phyloP scores from a whole-genome alignment of 495 filamentous ascomycete species.

The Hypoxylon fragiforme region DNA sequence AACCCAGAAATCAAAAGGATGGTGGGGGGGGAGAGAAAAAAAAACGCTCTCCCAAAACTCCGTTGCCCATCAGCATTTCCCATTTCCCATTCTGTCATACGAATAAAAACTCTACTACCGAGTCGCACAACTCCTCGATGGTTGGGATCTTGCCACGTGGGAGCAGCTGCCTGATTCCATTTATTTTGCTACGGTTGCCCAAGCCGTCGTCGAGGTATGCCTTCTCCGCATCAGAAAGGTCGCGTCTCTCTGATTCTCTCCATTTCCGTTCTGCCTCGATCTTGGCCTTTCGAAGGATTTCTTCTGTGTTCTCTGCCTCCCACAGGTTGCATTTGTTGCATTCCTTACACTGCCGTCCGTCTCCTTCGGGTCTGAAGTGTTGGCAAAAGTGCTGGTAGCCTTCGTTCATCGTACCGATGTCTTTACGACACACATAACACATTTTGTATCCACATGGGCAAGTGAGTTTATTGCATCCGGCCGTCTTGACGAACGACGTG shows the following conservation, averaged over 20 bases:
- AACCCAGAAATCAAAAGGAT: no score
- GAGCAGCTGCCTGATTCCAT: slow-evolving; percentile 34
- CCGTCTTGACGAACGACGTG: slow-evolving; percentile 85
- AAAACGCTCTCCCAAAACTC: slow-evolving; percentile 24
- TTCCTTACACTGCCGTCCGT: slow-evolving; percentile 68
- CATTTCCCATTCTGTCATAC: slow-evolving; percentile 36
- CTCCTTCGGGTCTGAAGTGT: slow-evolving; percentile 80
- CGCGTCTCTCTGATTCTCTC: slow-evolving; percentile 65
- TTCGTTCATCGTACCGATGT: slow-evolving; percentile 55
- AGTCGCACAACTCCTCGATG: slow-evolving; percentile 49
- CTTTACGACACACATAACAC: slow-evolving; percentile 86
- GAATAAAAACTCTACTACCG: slow-evolving; percentile 47
- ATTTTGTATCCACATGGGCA: slow-evolving; percentile 97
- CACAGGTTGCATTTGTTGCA: slow-evolving; percentile 93
- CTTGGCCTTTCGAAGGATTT: slow-evolving; percentile 71
- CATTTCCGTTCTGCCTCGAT: slow-evolving; percentile 81
- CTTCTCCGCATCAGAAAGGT: slow-evolving; percentile 51
- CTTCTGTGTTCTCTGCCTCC: slow-evolving; percentile 80
- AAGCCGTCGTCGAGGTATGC: slow-evolving; percentile 51
- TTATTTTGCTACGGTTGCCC: slow-evolving; percentile 29
- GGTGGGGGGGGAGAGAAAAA: no score
- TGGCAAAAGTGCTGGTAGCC: slow-evolving; percentile 90
- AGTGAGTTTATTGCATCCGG: slow-evolving; percentile 96
- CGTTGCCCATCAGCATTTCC: neutral
- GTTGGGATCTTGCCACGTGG: slow-evolving; percentile 41